Base-by-base conservation (phyloP, 2,329 filamentous ascomycete genomes). In the Coniochaeta sp. region DNA sequence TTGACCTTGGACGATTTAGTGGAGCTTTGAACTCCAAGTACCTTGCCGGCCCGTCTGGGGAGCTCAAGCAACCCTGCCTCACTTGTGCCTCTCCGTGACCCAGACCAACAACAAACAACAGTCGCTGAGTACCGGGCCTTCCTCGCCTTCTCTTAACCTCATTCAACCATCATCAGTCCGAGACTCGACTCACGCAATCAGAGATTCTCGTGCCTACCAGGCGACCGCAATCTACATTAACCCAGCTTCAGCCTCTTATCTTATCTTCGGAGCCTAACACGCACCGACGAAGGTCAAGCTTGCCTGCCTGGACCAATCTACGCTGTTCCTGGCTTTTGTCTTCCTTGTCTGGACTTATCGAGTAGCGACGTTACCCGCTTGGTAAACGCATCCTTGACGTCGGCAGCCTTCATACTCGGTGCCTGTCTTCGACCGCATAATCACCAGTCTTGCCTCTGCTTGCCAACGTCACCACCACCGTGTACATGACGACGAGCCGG, bases 401-500 rank as follows among this genome's bases (percentile, higher is more conserved):
- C 47, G 10, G 26, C 47, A 26, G 26, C 47, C 24, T 30, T 5
- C 4, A 52, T n/a, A 26, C 6, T 12, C 22, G 10, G 2, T 22
- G 24, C 10, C 47, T 28, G 47, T 17, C 42, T 4, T 60, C 60
- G 60, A 24, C 36, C 2, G n/a, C 54, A 30, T 32, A 56, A 57
- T n/a, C 12, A n/a, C 19, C 19, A 4, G 3, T 12, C 34, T 36
- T 36, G 3, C 12, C 34, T 36, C 34, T 36, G 14, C 4, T 36
- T 12, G 34, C 34, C 58, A 58, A 38, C 62, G 60, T 61, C 60
- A 59, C 56, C 47, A 26, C 60, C 58, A 58, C 52, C 61, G 65
- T 63, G 63, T 71, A 71, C 70, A 73, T 72, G 69, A 68, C 68
- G 66, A 65, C 66, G 62, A 64, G 58, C 61, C 65, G 65, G 50